phyloP scores from a whole-genome alignment of 176 grass and related monocot species.

The Oryza meridionalis region DNA sequence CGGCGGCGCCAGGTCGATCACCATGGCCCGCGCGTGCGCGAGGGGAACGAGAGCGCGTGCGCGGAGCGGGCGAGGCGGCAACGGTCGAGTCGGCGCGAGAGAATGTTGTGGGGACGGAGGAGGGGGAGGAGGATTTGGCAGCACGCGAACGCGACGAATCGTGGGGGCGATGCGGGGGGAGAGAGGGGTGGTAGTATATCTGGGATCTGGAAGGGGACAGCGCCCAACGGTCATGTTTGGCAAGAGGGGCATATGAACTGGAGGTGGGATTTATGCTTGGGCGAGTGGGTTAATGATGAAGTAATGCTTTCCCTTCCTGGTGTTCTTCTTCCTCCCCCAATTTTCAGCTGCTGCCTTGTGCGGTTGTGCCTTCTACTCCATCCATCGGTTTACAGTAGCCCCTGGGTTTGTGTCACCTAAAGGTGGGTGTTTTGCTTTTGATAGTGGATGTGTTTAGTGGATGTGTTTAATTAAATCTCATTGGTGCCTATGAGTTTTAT shows the following conservation, averaged over 20 bases:
- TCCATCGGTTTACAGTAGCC: background rate
- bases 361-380: background rate
- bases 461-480: too few species aligned
- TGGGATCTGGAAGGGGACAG: constrained; percentile 48
- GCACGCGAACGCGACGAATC: constrained; percentile 31
- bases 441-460: too few species aligned
- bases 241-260: background rate
- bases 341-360: background rate
- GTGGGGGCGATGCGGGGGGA: background rate
- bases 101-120: background rate
- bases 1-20: constrained; percentile 19
- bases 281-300: constrained; percentile 18
- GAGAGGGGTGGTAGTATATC: constrained; percentile 26
- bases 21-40: constrained; percentile 20
- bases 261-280: constrained; percentile 14
- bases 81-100: constrained; percentile 28
- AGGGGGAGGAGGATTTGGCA: background rate
- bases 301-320: constrained; percentile 40
- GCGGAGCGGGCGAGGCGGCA: background rate
- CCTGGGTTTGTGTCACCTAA: background rate
- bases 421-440: background rate
- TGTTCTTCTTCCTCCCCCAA: too few species aligned
- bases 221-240: constrained; percentile 64
- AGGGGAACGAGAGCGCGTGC: constrained; percentile 23
- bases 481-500: background rate